Conservation (phyloP, 805 yeast species). For the Suhomyces prunicola region DNA sequence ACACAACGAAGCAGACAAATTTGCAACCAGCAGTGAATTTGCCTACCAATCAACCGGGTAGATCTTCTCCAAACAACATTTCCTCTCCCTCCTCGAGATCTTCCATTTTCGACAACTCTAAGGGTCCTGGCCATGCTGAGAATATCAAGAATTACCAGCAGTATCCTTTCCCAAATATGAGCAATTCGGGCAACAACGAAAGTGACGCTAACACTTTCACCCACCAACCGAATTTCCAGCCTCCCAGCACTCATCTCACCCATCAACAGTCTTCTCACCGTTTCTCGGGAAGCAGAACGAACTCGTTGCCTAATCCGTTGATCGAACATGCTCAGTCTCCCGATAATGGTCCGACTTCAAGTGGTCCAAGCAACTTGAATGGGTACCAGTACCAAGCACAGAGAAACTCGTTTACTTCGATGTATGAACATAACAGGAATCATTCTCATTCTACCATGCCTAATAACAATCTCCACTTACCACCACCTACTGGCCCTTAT, state of each 20-base stretch:
- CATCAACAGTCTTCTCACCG: background rate
- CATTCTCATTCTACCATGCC: background rate
- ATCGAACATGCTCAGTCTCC: slow-evolving; percentile 8
- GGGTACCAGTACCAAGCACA: slow-evolving; percentile 9
- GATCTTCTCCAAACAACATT: slow-evolving; percentile 3
- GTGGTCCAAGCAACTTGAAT: background rate
- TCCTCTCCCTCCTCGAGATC: slow-evolving; percentile 5
- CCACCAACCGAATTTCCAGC: background rate
- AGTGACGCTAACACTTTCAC: background rate
- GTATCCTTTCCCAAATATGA: slow-evolving; percentile 18
- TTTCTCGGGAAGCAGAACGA: slow-evolving; percentile 13
- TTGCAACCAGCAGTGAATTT: background rate
- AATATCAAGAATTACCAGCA: slow-evolving; percentile 9
- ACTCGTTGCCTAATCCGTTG: slow-evolving; percentile 19
- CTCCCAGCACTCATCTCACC: background rate
- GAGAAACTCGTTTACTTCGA: slow-evolving; percentile 19
- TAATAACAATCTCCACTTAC: background rate
- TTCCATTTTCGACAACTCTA: slow-evolving; percentile 1
- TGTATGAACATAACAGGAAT: slow-evolving; percentile 9
- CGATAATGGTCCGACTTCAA: background rate
- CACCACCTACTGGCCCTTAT: background rate
- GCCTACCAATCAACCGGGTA: background rate
- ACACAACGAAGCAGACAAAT: background rate
- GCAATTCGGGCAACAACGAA: background rate
- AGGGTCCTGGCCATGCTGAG: background rate